Conservation (phyloP, 768 basidiomycete genomes). For the Baorangia bicolor region DNA sequence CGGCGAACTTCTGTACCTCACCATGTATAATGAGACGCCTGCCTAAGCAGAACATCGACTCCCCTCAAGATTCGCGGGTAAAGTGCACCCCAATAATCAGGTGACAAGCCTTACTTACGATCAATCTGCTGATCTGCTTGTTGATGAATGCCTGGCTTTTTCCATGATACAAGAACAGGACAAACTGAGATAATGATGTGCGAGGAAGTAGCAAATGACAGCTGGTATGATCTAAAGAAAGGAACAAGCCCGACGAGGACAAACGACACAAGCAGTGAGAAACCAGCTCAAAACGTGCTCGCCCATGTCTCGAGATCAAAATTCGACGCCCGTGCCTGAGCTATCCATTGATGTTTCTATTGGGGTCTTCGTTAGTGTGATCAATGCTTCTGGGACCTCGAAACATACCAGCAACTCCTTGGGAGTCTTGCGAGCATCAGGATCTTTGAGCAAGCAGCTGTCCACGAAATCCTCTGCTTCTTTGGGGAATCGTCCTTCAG, state of each 20-base stretch:
- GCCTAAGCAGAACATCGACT: neutral
- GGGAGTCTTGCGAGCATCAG: slow-evolving; percentile 76
- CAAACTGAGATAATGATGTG: slow-evolving; percentile 32
- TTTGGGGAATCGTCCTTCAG: slow-evolving; percentile 67
- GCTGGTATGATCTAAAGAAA: slow-evolving; percentile 25
- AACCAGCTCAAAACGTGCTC: slow-evolving; percentile 55
- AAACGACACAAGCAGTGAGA: slow-evolving; percentile 14
- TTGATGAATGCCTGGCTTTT: slow-evolving; percentile 14
- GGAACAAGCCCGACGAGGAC: slow-evolving; percentile 7
- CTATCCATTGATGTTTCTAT: slow-evolving; percentile 77
- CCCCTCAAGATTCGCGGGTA: neutral
- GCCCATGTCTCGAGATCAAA: slow-evolving; percentile 83
- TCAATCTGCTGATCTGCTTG: neutral
- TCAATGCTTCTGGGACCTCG: neutral
- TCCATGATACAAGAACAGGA: slow-evolving; percentile 34
- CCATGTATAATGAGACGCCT: neutral
- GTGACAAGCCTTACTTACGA: neutral
- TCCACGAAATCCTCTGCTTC: slow-evolving; percentile 86
- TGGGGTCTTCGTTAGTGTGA: slow-evolving; percentile 7
- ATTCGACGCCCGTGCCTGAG: slow-evolving; percentile 52
- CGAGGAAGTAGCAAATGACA: slow-evolving; percentile 28
- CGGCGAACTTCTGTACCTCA: neutral
- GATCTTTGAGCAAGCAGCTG: slow-evolving; percentile 89
- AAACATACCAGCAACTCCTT: slow-evolving; percentile 73
- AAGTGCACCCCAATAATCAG: neutral